phyloP scores from a whole-genome alignment of 164 flowering plant genomes.

The Euptelea pleiosperma region DNA sequence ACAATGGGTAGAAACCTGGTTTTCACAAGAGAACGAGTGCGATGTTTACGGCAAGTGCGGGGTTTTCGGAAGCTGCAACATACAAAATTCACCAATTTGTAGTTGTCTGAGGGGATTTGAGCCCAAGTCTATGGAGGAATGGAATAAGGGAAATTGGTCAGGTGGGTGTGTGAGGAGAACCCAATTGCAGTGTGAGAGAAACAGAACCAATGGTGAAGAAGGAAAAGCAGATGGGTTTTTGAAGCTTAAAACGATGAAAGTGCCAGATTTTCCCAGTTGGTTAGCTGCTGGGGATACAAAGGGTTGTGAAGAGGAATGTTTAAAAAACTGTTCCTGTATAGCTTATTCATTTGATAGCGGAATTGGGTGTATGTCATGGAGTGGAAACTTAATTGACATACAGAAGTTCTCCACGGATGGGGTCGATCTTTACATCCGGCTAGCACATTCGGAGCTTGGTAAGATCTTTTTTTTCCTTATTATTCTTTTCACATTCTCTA shows the following conservation, averaged over 20 bases:
- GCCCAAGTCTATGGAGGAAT: constrained; percentile 6
- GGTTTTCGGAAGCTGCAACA: constrained; percentile 13
- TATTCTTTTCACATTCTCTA: too few relatives aligned
- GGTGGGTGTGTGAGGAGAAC: constrained; percentile 20
- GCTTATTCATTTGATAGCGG: constrained; percentile 7
- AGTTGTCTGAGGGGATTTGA: constrained; percentile 17
- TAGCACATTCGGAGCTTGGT: constrained; percentile 8
- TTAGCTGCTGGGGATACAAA: neutral
- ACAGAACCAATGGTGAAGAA: neutral
- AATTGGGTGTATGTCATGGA: constrained; percentile 10
- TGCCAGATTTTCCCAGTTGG: constrained; percentile 15
- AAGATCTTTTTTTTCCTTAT: neutral
- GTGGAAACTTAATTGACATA: constrained; percentile 6
- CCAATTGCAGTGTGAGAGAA: constrained; percentile 11
- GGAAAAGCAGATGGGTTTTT: constrained; percentile 10
- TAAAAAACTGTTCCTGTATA: constrained; percentile 14
- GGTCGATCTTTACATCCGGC: neutral
- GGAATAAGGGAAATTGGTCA: constrained; percentile 14
- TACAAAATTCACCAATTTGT: constrained; percentile 5
- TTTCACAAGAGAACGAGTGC: neutral
- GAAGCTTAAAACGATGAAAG: neutral
- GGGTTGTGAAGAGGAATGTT: constrained; percentile 5
- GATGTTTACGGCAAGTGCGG: constrained; percentile 19
- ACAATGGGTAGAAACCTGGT: constrained; percentile 11
- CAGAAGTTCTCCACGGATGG: neutral